Base-by-base conservation (phyloP, 192 early-diverging fungal genomes). In the Coemansia asiatica region DNA sequence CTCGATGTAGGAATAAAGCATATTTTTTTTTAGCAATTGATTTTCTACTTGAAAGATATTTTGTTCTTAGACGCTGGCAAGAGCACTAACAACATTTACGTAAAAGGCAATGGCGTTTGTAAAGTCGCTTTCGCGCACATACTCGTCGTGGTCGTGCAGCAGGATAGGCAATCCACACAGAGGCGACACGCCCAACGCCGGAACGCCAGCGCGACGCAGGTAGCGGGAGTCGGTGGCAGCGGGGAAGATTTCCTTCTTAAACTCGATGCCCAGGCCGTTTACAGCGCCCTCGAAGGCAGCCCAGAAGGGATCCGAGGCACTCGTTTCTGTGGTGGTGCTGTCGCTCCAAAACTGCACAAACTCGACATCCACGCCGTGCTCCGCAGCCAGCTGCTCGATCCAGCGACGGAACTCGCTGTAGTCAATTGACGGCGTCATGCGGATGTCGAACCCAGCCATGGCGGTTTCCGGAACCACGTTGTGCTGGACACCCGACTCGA, bases 121-220 rank as follows among this genome's bases (percentile, higher is more conserved):
- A 61, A 91, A 89, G 55, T 85, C 68, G 50, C 86, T 83, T 73
- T 93, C 90, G 76, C 87, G 86, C 59, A 95, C 83, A 44, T 86
- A 89, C 83, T 95, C 93, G 71, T 95, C 83, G 71, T 95, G 92
- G 75, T 93, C 91, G 59, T 95, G 93, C 54, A 95, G 74, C 46
- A 95, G 71, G 48, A 93, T 79, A 2, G 91, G 91, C 7, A 86
- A 85, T 76, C 90, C 88, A 71, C 87, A 81, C 70, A 95, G 83
- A 21, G 90, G 90, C n/a, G 89, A 90, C 54, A 95, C 89, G 48
- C 94, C 94, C 64, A 94, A 79, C 2, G 89, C 89, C 2, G 90
- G 91, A 26, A 95, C 84, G 12, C 92, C 91, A 0, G 88, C 79
- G 50, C 84, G 80, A 56, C 91, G 87, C 64, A 95, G 60, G 74